These are phyloP conservation scores for Melastoma malabathricum DNA, from an alignment of 345 rosid genomes.

Conservation along the genomic window DNA sequence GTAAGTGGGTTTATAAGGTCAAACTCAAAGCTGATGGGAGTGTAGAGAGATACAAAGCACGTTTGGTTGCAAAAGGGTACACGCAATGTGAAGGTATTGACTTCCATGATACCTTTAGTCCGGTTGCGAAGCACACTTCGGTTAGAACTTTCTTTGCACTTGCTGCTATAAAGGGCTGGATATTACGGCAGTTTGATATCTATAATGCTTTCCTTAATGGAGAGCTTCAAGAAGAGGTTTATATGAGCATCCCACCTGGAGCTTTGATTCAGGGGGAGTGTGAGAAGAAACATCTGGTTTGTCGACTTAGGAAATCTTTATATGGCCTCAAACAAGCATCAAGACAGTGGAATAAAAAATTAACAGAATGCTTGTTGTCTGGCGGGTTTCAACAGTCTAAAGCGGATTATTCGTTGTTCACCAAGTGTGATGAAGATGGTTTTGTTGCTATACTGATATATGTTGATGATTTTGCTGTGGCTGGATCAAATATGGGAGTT, in stretches of 20 bases:
- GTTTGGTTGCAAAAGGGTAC: conserved; percentile 1
- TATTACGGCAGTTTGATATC: not conserved
- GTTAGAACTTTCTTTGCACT: not conserved
- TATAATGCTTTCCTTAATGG: not conserved
- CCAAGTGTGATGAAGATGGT: not conserved
- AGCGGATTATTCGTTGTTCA: not conserved
- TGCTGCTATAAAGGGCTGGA: not conserved
- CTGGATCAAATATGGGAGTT: too few relatives aligned
- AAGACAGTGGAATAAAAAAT: not conserved
- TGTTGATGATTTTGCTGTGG: not conserved
- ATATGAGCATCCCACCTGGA: not conserved
- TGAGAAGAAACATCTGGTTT: not conserved
- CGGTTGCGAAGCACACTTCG: not conserved
- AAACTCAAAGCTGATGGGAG: not conserved
- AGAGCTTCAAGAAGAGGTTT: not conserved
- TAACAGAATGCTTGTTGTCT: not conserved
- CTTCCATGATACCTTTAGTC: not conserved
- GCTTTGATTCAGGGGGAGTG: not conserved
- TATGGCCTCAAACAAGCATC: not conserved
- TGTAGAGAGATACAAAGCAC: not conserved
- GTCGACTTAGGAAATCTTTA: not conserved
- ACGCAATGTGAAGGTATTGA: not conserved
- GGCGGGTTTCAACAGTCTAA: not conserved
- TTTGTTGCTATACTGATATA: not conserved
- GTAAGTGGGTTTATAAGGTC: not conserved